These are phyloP conservation scores for Sanguinoderma infundibulare DNA, from an alignment of 1,284 basidiomycete species.

Conservation along the genomic window DNA sequence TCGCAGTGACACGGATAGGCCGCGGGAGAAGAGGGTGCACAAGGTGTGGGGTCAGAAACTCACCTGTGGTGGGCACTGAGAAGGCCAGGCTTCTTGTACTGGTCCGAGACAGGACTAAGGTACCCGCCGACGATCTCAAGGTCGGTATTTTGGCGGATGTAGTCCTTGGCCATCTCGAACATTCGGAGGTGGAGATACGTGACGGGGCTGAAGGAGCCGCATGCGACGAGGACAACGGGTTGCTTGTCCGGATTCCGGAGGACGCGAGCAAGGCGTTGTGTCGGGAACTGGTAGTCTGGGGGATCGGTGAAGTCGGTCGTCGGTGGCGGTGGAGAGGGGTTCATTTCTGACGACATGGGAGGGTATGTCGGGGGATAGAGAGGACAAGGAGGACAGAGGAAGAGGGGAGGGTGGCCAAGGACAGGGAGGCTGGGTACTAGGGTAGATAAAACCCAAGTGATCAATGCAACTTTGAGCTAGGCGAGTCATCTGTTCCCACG, in stretches of 20 bases:
- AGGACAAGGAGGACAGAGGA: not conserved
- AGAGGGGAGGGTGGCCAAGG: constrained; percentile 5
- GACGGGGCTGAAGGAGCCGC: constrained; percentile 82
- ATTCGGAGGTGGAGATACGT: constrained; percentile 89
- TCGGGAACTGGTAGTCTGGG: constrained; percentile 67
- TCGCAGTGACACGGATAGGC: not conserved
- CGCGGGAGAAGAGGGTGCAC: not conserved
- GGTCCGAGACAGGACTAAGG: constrained; percentile 92
- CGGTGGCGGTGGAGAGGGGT: constrained; percentile 16
- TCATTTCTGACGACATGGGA: constrained; percentile 13
- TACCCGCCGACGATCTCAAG: constrained; percentile 95
- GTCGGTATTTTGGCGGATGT: constrained; percentile 89
- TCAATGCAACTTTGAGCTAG: too few species aligned
- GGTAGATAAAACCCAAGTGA: constrained; percentile 4
- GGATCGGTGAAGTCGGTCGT: constrained; percentile 50
- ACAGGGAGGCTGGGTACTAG: not conserved
- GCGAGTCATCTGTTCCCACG: constrained; percentile 29
- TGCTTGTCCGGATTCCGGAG: constrained; percentile 69
- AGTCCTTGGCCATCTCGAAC: constrained; percentile 99
- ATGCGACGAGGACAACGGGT: constrained; percentile 79
- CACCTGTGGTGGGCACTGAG: constrained; percentile 82
- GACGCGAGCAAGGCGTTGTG: constrained; percentile 59
- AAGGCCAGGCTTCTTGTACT: constrained; percentile 91
- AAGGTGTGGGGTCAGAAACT: constrained; percentile 26
- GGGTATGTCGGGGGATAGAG: not conserved